A percentile compares a stretch with the other conserved stretches of the same genome.
These are phyloP conservation scores for Talaromyces islandicus DNA, from an alignment of 2,329 filamentous ascomycete species.

Conservation along the genomic window DNA sequence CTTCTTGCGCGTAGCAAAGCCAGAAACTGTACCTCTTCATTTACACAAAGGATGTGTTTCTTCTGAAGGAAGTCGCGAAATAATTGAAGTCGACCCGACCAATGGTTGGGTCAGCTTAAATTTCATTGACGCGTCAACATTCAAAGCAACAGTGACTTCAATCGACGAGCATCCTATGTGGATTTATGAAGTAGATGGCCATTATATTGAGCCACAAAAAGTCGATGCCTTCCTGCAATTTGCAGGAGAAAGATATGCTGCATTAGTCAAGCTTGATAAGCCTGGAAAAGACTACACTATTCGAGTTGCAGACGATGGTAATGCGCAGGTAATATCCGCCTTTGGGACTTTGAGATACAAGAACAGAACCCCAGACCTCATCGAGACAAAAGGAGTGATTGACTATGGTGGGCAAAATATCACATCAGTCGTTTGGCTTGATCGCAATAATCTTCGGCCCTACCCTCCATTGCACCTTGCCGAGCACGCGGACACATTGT, in stretches of 20 bases:
- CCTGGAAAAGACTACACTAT: conserved; percentile 33
- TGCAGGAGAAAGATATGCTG: conserved; percentile 30
- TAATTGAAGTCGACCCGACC: conserved; percentile 35
- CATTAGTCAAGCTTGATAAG: conserved; percentile 34
- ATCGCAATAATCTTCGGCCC: conserved; percentile 36
- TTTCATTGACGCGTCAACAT: conserved; percentile 48
- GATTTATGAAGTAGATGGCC: conserved; percentile 34
- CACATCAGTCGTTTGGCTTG: conserved; percentile 39
- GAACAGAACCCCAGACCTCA: conserved; percentile 11
- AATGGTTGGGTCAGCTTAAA: conserved; percentile 50
- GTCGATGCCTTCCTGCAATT: conserved; percentile 22
- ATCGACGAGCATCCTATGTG: conserved; percentile 35
- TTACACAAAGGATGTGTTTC: conserved; percentile 38
- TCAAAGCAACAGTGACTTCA: conserved; percentile 43
- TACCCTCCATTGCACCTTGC: conserved; percentile 42
- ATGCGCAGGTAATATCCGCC: conserved; percentile 49
- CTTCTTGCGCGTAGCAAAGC: conserved; percentile 9
- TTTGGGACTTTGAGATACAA: conserved; percentile 43
- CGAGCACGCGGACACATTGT: conserved; percentile 40
- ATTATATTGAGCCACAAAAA: conserved; percentile 29
- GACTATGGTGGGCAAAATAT: conserved; percentile 44
- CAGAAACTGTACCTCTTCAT: conserved; percentile 18
- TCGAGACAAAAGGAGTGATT: conserved; percentile 37
- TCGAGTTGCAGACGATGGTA: conserved; percentile 43
- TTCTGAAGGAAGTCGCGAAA: conserved; percentile 39